A percentile compares a stretch with the other conserved stretches of the same genome.
phyloP scores from a whole-genome alignment of 2,329 filamentous ascomycete species.

The Penicillium crustosum region DNA sequence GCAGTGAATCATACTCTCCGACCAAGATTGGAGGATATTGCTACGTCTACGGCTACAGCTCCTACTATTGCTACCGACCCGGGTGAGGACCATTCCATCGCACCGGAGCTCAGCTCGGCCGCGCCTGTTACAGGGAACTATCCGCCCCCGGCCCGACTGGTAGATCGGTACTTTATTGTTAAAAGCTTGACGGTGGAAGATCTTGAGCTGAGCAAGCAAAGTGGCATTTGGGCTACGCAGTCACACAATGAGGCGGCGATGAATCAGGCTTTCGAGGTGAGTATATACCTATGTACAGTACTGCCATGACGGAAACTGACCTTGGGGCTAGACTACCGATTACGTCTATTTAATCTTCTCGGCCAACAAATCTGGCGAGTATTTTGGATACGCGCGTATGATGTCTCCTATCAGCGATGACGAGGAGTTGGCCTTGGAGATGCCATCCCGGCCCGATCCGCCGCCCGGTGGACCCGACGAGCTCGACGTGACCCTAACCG shows the following conservation, averaged over 20 bases:
- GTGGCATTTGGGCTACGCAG: slow-evolving; percentile 90
- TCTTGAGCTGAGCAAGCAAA: slow-evolving; percentile 81
- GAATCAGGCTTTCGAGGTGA: slow-evolving; percentile 79
- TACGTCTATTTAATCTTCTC: slow-evolving; percentile 93
- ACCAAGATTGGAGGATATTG: slow-evolving; percentile 10
- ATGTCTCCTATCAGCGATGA: slow-evolving; percentile 78
- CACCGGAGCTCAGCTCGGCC: slow-evolving; percentile 15
- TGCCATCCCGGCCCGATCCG: slow-evolving; percentile 64
- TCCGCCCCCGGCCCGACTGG: slow-evolving; percentile 40
- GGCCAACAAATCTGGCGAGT: slow-evolving; percentile 95
- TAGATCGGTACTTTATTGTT: slow-evolving; percentile 84
- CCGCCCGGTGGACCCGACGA: slow-evolving; percentile 61
- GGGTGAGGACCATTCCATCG: slow-evolving; percentile 8
- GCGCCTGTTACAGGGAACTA: slow-evolving; percentile 16
- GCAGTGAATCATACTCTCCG: slow-evolving; percentile 28
- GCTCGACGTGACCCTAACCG: slow-evolving; percentile 76
- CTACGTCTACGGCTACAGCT: background rate
- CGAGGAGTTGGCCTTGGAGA: slow-evolving; percentile 66
- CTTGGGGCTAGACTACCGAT: slow-evolving; percentile 62
- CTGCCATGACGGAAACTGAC: background rate
- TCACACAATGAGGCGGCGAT: slow-evolving; percentile 84
- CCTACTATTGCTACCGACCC: background rate
- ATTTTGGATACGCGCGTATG: slow-evolving; percentile 95
- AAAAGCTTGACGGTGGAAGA: slow-evolving; percentile 93
- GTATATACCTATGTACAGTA: slow-evolving; percentile 18